Conservation (phyloP, 257 asterid genomes). For the Coffea canephora region DNA sequence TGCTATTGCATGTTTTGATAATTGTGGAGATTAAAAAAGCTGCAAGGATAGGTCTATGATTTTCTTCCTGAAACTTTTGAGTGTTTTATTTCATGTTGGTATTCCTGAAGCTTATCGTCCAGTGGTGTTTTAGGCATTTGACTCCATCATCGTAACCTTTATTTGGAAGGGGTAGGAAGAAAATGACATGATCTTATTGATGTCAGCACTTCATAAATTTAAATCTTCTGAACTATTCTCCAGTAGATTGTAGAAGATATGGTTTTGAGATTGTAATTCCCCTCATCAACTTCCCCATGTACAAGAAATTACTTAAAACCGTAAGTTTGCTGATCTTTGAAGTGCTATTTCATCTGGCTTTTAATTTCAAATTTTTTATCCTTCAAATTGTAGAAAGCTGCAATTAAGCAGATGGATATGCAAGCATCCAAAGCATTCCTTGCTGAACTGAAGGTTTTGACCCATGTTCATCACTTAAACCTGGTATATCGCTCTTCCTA, state of each 20-base stretch:
- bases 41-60: background rate
- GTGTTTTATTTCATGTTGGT: background rate
- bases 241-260: background rate
- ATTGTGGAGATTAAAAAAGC: background rate
- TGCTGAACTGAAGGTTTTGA: constrained; percentile 74
- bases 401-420: constrained; percentile 85
- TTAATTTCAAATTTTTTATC: background rate
- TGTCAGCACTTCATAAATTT: background rate
- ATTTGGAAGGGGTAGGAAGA: background rate
- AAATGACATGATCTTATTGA: background rate
- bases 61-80: background rate
- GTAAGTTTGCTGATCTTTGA: background rate
- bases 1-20: background rate
- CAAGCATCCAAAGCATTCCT: constrained; percentile 85
- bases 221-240: background rate
- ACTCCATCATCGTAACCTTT: background rate
- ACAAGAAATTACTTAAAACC: background rate
- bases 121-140: background rate
- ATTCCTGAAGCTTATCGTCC: background rate
- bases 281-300: background rate
- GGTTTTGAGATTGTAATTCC: background rate
- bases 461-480: constrained; percentile 88
- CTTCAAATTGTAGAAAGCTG: constrained; percentile 59
- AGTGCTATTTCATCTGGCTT: constrained; percentile 4
- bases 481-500: constrained; percentile 46